These are phyloP conservation scores for Mycena filopes DNA, from an alignment of 768 basidiomycete species.

Conservation along the genomic window DNA sequence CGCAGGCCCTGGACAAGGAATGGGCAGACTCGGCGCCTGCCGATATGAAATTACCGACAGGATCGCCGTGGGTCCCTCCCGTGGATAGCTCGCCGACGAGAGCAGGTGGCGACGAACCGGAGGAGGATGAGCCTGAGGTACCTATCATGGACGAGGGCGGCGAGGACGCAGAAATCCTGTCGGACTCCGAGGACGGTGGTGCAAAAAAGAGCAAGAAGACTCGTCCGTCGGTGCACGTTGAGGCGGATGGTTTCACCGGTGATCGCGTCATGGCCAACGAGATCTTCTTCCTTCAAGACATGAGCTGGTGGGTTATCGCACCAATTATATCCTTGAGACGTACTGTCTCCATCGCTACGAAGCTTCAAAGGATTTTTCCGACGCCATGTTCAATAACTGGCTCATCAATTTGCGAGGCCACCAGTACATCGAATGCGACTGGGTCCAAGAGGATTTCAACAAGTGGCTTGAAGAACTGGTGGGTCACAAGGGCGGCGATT, in stretches of 20 bases:
- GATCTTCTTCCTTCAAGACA: slow-evolving; percentile 7
- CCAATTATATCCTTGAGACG: slow-evolving; percentile 18
- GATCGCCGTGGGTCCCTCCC: neutral
- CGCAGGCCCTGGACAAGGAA: neutral
- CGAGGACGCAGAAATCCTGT: neutral
- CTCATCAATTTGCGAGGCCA: slow-evolving; percentile 30
- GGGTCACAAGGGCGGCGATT: neutral
- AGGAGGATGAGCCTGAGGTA: neutral
- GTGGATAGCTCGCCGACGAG: neutral
- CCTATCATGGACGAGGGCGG: neutral
- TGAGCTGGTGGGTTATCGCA: slow-evolving; percentile 17
- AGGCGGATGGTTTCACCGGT: slow-evolving; percentile 17
- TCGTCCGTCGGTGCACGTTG: neutral
- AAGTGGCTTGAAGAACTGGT: slow-evolving; percentile 27
- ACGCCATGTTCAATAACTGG: slow-evolving; percentile 28
- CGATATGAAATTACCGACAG: neutral
- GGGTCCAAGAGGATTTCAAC: slow-evolving; percentile 34
- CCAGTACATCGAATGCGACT: slow-evolving; percentile 14
- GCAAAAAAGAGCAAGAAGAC: slow-evolving; percentile 4
- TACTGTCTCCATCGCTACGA: slow-evolving; percentile 30
- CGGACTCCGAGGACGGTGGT: neutral
- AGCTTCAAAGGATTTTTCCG: slow-evolving; percentile 14
- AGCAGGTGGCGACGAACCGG: neutral
- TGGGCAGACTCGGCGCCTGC: neutral
- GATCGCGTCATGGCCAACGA: slow-evolving; percentile 23